Conservation (phyloP, 108 stramenopile species). For the Mayamaea pseudoterrestris region DNA sequence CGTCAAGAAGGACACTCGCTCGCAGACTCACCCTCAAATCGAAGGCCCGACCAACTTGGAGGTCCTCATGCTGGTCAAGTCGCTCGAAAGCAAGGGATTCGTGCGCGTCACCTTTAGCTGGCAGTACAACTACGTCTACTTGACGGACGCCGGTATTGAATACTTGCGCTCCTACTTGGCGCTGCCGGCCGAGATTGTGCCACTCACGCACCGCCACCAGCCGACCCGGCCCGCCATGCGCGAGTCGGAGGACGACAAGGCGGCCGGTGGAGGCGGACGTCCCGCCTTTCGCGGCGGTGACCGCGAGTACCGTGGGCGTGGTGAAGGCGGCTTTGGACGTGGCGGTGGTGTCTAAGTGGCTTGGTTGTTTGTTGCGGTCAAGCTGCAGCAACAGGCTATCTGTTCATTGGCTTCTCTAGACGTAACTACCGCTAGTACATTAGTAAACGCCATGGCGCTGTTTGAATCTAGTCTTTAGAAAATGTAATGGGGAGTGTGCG, state of each 20-base stretch:
- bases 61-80: constrained; percentile 93
- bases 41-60: constrained; percentile 87
- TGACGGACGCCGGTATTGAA: constrained; percentile 92
- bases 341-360: constrained; percentile 71
- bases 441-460: too few species aligned
- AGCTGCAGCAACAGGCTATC: too few species aligned
- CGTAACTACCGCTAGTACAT: too few species aligned
- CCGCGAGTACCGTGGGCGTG: constrained; percentile 49
- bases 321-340: constrained; percentile 76
- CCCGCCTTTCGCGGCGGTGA: constrained; percentile 78
- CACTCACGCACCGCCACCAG: constrained; percentile 90
- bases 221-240: constrained; percentile 85
- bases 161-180: constrained; percentile 90
- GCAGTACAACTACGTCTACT: constrained; percentile 97
- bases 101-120: constrained; percentile 92
- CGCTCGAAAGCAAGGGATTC: constrained; percentile 73
- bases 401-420: too few species aligned
- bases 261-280: constrained; percentile 36
- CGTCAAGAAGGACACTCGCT: constrained; percentile 94
- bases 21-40: constrained; percentile 82
- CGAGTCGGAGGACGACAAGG: constrained; percentile 71
- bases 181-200: constrained; percentile 92
- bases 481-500: too few species aligned
- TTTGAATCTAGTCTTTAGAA: too few species aligned
- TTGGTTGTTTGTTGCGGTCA: background rate